phyloP scores from a whole-genome alignment of 2,329 filamentous ascomycete genomes.

The Fusarium goolgardi region DNA sequence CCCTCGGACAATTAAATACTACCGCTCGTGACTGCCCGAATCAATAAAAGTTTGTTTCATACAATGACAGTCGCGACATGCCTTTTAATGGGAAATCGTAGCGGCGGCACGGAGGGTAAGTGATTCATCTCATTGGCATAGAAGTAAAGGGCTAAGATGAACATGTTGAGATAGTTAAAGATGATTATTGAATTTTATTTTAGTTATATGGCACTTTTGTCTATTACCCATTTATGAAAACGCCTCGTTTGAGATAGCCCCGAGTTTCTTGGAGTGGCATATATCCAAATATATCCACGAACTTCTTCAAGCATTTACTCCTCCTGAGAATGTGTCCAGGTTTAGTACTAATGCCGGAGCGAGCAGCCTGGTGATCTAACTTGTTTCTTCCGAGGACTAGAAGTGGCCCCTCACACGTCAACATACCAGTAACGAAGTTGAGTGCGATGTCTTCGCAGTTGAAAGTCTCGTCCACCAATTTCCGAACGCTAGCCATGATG shows the following conservation, averaged over 20 bases:
- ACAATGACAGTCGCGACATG: not conserved
- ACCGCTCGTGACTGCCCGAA: not conserved
- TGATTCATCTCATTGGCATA: not conserved
- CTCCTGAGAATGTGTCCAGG: not conserved
- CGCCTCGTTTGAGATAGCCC: not conserved
- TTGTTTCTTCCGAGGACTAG: conserved; percentile 44
- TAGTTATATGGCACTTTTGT: not conserved
- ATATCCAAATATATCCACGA: not conserved
- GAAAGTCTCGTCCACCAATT: conserved; percentile 50
- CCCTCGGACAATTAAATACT: not conserved
- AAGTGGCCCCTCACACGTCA: conserved; percentile 50
- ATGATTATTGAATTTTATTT: not conserved
- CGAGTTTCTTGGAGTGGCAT: not conserved
- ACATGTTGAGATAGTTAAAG: not conserved
- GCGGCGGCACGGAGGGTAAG: not conserved
- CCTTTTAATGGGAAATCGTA: not conserved
- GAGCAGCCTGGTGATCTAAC: not conserved
- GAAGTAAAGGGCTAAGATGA: too few species aligned
- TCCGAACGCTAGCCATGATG: conserved; percentile 46
- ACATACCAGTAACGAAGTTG: conserved; percentile 50
- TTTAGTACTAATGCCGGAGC: not conserved
- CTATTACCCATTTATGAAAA: not conserved
- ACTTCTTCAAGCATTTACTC: not conserved
- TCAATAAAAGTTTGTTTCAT: not conserved
- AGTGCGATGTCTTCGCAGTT: conserved; percentile 56